A percentile compares a stretch with the other conserved stretches of the same genome.
phyloP scores from a whole-genome alignment of 495 filamentous ascomycete species.

The Lophium mytilinum region DNA sequence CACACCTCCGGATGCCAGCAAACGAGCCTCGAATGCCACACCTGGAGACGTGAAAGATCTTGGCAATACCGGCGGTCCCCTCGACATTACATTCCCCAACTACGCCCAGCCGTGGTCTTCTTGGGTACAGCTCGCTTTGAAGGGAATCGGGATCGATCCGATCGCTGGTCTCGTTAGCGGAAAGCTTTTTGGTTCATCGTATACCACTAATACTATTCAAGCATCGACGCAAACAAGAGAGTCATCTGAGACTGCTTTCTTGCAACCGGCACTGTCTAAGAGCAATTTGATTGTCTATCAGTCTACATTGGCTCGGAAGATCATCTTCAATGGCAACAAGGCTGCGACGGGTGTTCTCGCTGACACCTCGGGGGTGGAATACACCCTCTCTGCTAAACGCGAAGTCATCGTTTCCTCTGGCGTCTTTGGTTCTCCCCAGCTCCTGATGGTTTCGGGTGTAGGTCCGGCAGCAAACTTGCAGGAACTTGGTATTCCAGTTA shows the following conservation, averaged over 20 bases:
- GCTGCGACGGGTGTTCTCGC: conserved; percentile 44
- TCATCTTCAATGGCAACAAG: conserved; percentile 39
- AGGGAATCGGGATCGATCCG: neutral
- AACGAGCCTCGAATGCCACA: conserved; percentile 37
- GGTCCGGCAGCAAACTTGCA: conserved; percentile 14
- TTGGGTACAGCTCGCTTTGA: neutral
- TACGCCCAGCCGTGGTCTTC: conserved; percentile 26
- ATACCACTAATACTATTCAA: conserved; percentile 31
- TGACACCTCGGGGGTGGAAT: conserved; percentile 30
- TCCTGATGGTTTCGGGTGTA: conserved; percentile 26
- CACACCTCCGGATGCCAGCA: conserved; percentile 38
- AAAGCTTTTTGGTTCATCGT: conserved; percentile 29
- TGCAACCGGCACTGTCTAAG: conserved; percentile 26
- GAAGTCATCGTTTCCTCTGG: conserved; percentile 52
- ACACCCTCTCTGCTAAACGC: conserved; percentile 37
- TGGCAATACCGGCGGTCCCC: conserved; percentile 34
- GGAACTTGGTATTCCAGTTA: conserved; percentile 10
- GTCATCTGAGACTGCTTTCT: conserved; percentile 37
- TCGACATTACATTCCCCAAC: conserved; percentile 46
- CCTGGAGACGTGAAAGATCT: conserved; percentile 32
- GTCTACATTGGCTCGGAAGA: conserved; percentile 35
- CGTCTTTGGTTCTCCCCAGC: conserved; percentile 27
- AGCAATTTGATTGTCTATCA: conserved; percentile 31
- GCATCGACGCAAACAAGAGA: conserved; percentile 29
- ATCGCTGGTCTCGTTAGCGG: conserved; percentile 29